Conservation (phyloP, 768 basidiomycete species). For the Asterophora lycoperdoides region DNA sequence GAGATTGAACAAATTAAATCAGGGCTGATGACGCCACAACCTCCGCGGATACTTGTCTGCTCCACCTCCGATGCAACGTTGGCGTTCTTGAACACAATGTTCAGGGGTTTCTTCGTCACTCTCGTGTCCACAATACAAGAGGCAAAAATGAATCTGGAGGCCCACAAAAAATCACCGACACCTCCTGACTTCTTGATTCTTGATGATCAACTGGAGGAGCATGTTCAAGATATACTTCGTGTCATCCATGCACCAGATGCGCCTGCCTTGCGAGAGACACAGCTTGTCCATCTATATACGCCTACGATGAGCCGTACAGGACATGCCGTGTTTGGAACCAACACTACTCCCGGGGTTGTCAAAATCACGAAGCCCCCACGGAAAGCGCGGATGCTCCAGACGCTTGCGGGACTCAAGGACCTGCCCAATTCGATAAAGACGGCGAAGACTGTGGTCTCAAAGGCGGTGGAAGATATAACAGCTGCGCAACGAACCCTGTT, state of each 20-base stretch:
- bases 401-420: slow-evolving; percentile 56
- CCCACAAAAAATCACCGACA: slow-evolving; percentile 24
- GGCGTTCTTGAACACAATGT: slow-evolving; percentile 51
- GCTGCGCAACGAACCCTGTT: slow-evolving; percentile 51
- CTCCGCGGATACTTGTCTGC: slow-evolving; percentile 49
- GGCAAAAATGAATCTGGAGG: slow-evolving; percentile 37
- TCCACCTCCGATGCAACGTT: slow-evolving; percentile 58
- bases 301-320: slow-evolving; percentile 59
- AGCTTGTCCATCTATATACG: slow-evolving; percentile 68
- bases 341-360: slow-evolving; percentile 49
- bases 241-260: slow-evolving; percentile 39
- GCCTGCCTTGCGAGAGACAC: slow-evolving; percentile 45
- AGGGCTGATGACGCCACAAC: slow-evolving; percentile 43
- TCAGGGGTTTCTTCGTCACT: slow-evolving; percentile 49
- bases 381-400: slow-evolving; percentile 54
- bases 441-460: slow-evolving; percentile 33
- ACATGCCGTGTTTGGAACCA: slow-evolving; percentile 46
- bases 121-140: slow-evolving; percentile 42
- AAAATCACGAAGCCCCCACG: slow-evolving; percentile 73
- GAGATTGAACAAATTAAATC: slow-evolving; percentile 46
- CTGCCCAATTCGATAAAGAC: slow-evolving; percentile 40
- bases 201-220: slow-evolving; percentile 60
- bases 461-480: slow-evolving; percentile 43
- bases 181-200: slow-evolving; percentile 62
- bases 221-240: slow-evolving; percentile 52